Evolutionary conservation across 345 rosid species (phyloP).

Genomic region (Gossypioides kirkii): DNA sequence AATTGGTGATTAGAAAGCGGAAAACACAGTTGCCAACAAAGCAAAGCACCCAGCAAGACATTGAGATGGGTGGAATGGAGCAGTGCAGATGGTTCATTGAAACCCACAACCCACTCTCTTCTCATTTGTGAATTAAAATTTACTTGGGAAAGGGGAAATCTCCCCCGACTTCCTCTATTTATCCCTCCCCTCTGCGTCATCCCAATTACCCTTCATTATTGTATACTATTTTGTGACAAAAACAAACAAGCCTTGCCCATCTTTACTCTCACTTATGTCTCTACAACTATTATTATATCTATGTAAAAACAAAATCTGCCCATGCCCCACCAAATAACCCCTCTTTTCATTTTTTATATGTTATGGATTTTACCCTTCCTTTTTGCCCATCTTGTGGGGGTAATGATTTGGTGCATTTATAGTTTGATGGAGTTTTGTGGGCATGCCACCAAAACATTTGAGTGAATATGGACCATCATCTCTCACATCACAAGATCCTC

Average conservation of each 20-base stretch:
- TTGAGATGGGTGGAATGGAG: conserved; percentile 24
- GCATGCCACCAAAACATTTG: conserved; percentile 12
- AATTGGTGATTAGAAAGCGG: too few species aligned
- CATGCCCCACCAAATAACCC: neutral
- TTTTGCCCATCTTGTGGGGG: neutral
- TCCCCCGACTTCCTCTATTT: conserved; percentile 2
- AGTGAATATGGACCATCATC: conserved; percentile 14
- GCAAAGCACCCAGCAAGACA: neutral
- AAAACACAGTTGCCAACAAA: neutral
- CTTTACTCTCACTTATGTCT: neutral
- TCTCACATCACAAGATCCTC: neutral
- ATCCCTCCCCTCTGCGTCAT: neutral
- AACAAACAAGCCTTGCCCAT: neutral
- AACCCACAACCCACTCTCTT: conserved; percentile 14
- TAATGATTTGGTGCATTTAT: conserved; percentile 49
- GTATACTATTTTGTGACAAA: conserved; percentile 16
- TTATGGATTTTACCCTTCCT: neutral
- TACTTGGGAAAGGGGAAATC: conserved; percentile 14
- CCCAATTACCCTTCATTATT: neutral
- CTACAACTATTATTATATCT: neutral
- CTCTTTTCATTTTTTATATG: neutral
- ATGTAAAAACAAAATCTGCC: neutral
- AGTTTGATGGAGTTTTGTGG: conserved; percentile 31
- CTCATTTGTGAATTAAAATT: neutral
- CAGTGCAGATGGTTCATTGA: conserved; percentile 7